Evolutionary conservation across 2,329 filamentous ascomycete genomes (phyloP).

Genomic region (Hortaea sp.): DNA sequence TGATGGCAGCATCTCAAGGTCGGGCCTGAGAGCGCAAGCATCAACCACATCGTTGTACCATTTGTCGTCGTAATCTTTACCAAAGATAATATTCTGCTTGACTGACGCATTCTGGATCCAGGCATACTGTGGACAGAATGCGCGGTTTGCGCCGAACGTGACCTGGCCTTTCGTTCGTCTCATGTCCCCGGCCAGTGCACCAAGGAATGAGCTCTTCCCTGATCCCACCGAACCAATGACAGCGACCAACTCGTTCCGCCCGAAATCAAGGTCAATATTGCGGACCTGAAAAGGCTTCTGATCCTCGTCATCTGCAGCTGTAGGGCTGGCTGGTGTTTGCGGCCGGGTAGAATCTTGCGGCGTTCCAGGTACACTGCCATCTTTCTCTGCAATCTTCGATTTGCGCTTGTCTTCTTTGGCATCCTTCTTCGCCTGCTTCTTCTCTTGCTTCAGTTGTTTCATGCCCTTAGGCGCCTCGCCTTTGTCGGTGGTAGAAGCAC

Average conservation of each 20-base stretch:
- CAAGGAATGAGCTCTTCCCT: constrained; percentile 82
- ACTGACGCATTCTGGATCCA: constrained; percentile 95
- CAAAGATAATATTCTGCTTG: constrained; percentile 83
- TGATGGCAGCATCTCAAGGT: constrained; percentile 86
- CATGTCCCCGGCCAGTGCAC: constrained; percentile 90
- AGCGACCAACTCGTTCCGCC: constrained; percentile 66
- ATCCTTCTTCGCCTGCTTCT: constrained; percentile 32
- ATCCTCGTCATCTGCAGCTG: constrained; percentile 35
- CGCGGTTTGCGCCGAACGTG: constrained; percentile 65
- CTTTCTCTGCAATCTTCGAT: constrained; percentile 24
- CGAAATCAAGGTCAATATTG: constrained; percentile 56
- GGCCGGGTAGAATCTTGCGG: constrained; percentile 8
- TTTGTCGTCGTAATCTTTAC: constrained; percentile 57
- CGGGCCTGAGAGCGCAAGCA: constrained; percentile 73
- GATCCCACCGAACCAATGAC: constrained; percentile 85
- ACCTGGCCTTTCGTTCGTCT: constrained; percentile 66
- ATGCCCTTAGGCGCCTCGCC: constrained; percentile 20
- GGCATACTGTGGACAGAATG: constrained; percentile 91
- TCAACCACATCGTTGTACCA: constrained; percentile 83
- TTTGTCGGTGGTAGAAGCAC: constrained; percentile 29
- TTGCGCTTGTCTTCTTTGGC: constrained; percentile 29
- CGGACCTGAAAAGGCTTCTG: constrained; percentile 63
- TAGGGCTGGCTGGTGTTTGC: constrained; percentile 4
- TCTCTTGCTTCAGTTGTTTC: constrained; percentile 32
- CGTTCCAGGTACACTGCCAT: constrained; percentile 10